Percentiles rank a stretch among this genome's conserved stretches.
phyloP scores from a whole-genome alignment of 1,284 basidiomycete species.

The Trichosporon ovoides region DNA sequence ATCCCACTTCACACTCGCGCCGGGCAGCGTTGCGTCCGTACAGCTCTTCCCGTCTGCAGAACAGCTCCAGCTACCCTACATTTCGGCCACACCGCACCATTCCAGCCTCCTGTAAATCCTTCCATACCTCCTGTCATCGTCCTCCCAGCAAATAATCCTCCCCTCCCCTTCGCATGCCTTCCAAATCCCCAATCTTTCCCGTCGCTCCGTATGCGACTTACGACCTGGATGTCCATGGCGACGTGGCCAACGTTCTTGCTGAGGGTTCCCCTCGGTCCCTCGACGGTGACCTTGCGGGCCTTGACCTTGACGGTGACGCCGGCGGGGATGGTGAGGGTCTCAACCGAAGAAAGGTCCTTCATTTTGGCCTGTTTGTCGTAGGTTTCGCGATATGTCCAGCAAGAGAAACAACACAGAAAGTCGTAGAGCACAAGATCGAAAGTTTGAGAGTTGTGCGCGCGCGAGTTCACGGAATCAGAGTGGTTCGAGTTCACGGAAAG shows the following conservation, averaged over 20 bases:
- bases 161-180: not conserved
- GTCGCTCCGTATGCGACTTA: slow-evolving; percentile 48
- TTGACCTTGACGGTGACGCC: slow-evolving; percentile 79
- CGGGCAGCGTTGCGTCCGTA: too few relatives aligned
- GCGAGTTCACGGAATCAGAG: not conserved
- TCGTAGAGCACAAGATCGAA: too few relatives aligned
- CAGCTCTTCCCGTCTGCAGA: too few relatives aligned
- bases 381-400: not conserved
- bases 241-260: slow-evolving; percentile 90
- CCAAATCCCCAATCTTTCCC: not conserved
- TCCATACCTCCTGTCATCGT: too few relatives aligned
- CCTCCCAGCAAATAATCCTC: not conserved
- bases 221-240: slow-evolving; percentile 89
- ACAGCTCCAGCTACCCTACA: too few relatives aligned
- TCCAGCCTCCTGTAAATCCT: too few relatives aligned
- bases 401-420: not conserved
- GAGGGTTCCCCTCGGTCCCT: slow-evolving; percentile 82
- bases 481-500: not conserved
- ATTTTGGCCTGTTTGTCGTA: slow-evolving; percentile 35
- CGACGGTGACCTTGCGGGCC: slow-evolving; percentile 81
- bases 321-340: slow-evolving; percentile 86
- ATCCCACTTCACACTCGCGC: too few relatives aligned
- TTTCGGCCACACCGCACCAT: too few relatives aligned
- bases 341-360: slow-evolving; percentile 54
- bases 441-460: not conserved